phyloP scores from a whole-genome alignment of 2,329 filamentous ascomycete genomes.

The Phialophora macrospora region DNA sequence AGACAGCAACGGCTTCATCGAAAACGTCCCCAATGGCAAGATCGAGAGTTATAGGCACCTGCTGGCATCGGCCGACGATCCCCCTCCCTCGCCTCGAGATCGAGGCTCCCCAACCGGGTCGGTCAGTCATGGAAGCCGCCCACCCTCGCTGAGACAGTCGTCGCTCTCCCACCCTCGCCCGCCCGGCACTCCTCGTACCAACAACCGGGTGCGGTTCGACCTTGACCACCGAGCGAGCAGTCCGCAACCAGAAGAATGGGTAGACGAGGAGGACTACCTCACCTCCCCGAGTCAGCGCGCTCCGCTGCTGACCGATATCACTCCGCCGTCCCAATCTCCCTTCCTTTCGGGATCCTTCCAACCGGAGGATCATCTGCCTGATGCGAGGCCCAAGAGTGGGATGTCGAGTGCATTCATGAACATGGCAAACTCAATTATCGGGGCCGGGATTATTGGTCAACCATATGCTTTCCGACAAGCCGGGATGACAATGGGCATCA shows the following conservation, averaged over 20 bases:
- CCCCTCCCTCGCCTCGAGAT: constrained; percentile 39
- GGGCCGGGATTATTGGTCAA: constrained; percentile 75
- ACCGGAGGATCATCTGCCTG: constrained; percentile 64
- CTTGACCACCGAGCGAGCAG: constrained; percentile 41
- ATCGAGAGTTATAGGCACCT: constrained; percentile 28
- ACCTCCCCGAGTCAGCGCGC: constrained; percentile 58
- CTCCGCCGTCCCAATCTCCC: constrained; percentile 74
- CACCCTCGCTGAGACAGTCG: constrained; percentile 45
- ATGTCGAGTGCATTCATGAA: constrained; percentile 95
- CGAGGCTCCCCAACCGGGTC: constrained; percentile 32
- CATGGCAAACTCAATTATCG: constrained; percentile 98
- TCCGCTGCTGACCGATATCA: constrained; percentile 80
- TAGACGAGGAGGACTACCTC: constrained; percentile 66
- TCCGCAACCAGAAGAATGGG: constrained; percentile 36
- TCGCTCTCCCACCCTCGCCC: constrained; percentile 49
- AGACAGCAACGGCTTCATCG: constrained; percentile 28
- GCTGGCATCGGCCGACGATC: constrained; percentile 22
- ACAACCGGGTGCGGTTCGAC: constrained; percentile 77
- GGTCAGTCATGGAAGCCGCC: constrained; percentile 25
- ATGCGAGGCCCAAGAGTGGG: constrained; percentile 77
- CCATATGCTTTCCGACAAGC: constrained; percentile 96
- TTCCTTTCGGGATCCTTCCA: constrained; percentile 64
- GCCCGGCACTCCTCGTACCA: constrained; percentile 62
- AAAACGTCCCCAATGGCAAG: constrained; percentile 27
- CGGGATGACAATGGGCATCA: constrained; percentile 77